A percentile compares a stretch with the other conserved stretches of the same genome.
Evolutionary conservation across 192 early-diverging fungal species (phyloP).

Genomic region (Obelidium mucronatum): DNA sequence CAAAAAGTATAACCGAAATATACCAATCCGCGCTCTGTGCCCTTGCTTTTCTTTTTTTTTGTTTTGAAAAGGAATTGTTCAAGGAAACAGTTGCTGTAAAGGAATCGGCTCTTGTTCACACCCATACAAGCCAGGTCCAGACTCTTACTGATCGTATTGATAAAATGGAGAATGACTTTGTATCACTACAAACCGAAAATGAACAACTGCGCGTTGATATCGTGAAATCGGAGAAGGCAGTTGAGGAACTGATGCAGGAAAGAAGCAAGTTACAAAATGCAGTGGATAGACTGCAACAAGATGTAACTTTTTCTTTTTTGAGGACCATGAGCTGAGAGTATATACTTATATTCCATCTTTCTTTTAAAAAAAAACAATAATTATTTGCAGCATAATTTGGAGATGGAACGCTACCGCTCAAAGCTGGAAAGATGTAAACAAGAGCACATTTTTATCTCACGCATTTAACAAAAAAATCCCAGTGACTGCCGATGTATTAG

Average conservation of each 20-base stretch:
- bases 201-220: neutral
- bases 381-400: neutral
- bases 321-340: no score
- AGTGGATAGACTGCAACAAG: neutral
- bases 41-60: no score
- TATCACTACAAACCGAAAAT: neutral
- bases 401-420: conserved; percentile 5
- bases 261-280: neutral
- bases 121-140: neutral
- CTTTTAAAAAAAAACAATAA: neutral
- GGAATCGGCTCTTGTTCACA: neutral
- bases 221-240: neutral
- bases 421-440: conserved; percentile 11
- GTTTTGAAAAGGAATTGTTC: neutral
- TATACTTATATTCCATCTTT: neutral
- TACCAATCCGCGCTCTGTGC: no score
- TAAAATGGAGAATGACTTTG: neutral
- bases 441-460: neutral
- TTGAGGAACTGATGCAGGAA: neutral
- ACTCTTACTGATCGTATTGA: neutral
- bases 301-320: no score
- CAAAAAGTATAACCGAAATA: no score
- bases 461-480: neutral
- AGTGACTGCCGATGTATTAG: conserved; percentile 16
- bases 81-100: neutral